phyloP scores from a whole-genome alignment of 352 stramenopile genomes.

The Phytopythium litorale region DNA sequence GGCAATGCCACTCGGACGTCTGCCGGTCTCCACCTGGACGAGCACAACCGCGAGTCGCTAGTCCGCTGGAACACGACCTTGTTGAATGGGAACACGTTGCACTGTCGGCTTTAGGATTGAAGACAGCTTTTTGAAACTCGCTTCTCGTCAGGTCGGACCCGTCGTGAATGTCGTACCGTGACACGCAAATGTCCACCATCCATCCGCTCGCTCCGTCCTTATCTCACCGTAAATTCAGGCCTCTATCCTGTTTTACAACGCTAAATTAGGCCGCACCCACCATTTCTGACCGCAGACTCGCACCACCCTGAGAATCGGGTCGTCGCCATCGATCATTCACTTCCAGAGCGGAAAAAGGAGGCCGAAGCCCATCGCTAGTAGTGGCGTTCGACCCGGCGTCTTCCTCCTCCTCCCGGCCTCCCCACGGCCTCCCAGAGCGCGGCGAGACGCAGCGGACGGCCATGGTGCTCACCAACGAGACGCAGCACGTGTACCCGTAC shows the following conservation, averaged over 20 bases:
- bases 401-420: not conserved
- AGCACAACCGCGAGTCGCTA: too few species aligned
- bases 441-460: not conserved
- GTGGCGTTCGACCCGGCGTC: not conserved
- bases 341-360: not conserved
- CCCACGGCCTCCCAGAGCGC: not conserved
- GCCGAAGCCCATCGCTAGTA: too few species aligned
- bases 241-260: not conserved
- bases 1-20: too few species aligned
- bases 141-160: not conserved
- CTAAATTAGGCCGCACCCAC: not conserved
- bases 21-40: too few species aligned
- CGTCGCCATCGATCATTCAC: not conserved
- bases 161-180: not conserved
- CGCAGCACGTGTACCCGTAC: constrained; percentile 75
- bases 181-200: not conserved
- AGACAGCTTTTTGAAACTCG: too few species aligned
- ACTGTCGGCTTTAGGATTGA: too few species aligned
- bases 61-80: too few species aligned
- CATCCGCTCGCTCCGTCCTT: not conserved
- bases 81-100: too few species aligned
- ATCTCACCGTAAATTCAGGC: not conserved
- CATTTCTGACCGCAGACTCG: not conserved
- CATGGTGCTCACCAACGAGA: constrained; percentile 81
- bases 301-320: not conserved